These are phyloP conservation scores for Lasiodiplodia hormozganensis DNA, from an alignment of 2,329 filamentous ascomycete genomes.

Conservation along the genomic window DNA sequence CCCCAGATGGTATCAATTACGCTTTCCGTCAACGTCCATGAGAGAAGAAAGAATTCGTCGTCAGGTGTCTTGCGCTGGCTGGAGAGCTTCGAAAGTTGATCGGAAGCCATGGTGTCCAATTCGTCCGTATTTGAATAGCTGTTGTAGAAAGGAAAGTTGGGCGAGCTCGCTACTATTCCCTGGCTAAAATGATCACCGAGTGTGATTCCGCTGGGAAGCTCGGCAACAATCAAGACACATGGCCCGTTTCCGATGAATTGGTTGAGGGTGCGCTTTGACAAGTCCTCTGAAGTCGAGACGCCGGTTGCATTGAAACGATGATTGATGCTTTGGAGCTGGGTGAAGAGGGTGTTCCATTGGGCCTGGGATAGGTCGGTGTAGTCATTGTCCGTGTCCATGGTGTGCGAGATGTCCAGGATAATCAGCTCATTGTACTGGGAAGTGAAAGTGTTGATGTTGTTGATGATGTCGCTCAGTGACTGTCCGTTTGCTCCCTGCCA, in stretches of 20 bases:
- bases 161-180: conserved; percentile 42
- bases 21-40: conserved; percentile 46
- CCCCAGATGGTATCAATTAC: conserved; percentile 37
- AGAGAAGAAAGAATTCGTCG: conserved; percentile 45
- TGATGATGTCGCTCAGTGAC: conserved; percentile 52
- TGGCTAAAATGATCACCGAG: conserved; percentile 41
- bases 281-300: conserved; percentile 38
- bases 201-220: conserved; percentile 40
- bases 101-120: conserved; percentile 40
- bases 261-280: conserved; percentile 42
- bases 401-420: conserved; percentile 56
- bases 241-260: conserved; percentile 48
- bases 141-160: conserved; percentile 46
- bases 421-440: conserved; percentile 54
- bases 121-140: conserved; percentile 47
- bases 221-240: conserved; percentile 44
- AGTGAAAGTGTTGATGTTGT: conserved; percentile 56
- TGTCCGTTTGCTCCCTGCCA: conserved; percentile 57
- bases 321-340: conserved; percentile 50
- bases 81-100: conserved; percentile 48
- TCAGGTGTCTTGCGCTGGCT: conserved; percentile 40
- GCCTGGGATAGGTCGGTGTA: conserved; percentile 47
- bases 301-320: conserved; percentile 46
- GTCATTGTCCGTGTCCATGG: conserved; percentile 50
- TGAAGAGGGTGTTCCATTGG: conserved; percentile 54